Percentiles rank a stretch among this genome's conserved stretches.
These are phyloP conservation scores for Asterochloris erici DNA, from an alignment of 139 green algal genomes.

Conservation along the genomic window DNA sequence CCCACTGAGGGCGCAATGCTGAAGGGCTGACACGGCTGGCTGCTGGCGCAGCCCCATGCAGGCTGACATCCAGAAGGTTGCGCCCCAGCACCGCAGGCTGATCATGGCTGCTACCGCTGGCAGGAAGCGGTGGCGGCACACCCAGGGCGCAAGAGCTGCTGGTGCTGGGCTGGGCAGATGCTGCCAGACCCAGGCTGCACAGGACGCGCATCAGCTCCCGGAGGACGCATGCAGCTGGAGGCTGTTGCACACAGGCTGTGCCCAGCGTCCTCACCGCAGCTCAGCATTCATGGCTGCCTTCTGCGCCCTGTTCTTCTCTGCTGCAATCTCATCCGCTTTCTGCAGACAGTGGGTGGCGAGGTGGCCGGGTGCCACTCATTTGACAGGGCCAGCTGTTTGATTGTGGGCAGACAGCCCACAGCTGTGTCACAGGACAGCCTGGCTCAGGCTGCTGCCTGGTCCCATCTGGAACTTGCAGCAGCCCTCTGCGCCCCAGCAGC, in stretches of 20 bases:
- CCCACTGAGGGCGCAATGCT: too few relatives aligned
- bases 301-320: constrained; percentile 71
- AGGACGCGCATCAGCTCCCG: neutral
- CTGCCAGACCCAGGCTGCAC: too few relatives aligned
- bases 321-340: constrained; percentile 57
- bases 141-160: too few relatives aligned
- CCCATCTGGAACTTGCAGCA: neutral
- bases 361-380: neutral
- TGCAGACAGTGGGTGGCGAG: constrained; percentile 28
- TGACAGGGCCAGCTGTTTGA: too few relatives aligned
- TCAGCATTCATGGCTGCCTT: constrained; percentile 80
- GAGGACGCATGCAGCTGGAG: neutral
- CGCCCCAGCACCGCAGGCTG: too few relatives aligned
- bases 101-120: too few relatives aligned
- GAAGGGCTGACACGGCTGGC: neutral
- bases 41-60: neutral
- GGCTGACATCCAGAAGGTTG: too few relatives aligned
- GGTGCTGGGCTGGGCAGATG: too few relatives aligned
- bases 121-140: too few relatives aligned
- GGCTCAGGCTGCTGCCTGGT: neutral
- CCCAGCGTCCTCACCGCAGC: constrained; percentile 36
- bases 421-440: too few relatives aligned
- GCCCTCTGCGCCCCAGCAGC: neutral
- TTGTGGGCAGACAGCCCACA: too few relatives aligned
- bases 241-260: neutral